Percentiles rank a stretch among this genome's conserved stretches.
Evolutionary conservation across 176 grass and related monocot species (phyloP).

Genomic region (Puccinellia tenuiflora): DNA sequence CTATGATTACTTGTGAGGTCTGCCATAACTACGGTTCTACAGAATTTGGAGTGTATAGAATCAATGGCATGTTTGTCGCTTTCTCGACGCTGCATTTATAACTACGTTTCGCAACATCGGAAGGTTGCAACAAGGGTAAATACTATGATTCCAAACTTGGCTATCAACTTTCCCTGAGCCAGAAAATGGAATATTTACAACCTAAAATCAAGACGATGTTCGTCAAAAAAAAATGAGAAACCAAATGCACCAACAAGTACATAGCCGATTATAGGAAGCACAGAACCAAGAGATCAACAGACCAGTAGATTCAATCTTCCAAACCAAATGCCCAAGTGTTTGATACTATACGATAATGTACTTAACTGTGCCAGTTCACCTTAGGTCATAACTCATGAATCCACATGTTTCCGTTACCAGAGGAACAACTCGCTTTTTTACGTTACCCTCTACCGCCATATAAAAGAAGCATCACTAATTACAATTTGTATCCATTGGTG

Average conservation of each 20-base stretch:
- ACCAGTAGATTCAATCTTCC: background rate
- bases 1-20: background rate
- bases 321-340: constrained; percentile 3
- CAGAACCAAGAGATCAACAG: background rate
- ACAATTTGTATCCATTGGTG: background rate
- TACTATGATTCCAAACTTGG: background rate
- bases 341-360: background rate
- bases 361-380: background rate
- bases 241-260: background rate
- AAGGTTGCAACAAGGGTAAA: background rate
- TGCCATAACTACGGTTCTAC: background rate
- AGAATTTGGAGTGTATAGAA: background rate
- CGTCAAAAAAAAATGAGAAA: background rate
- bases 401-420: background rate
- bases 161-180: background rate
- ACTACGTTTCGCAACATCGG: background rate
- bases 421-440: background rate
- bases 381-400: background rate
- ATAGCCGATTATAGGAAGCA: background rate
- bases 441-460: too few relatives aligned
- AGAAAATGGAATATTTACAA: background rate
- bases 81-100: background rate
- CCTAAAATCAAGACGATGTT: background rate
- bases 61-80: background rate
- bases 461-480: background rate